phyloP scores from a whole-genome alignment of 192 early-diverging fungal species.

The Dissophora ornata region DNA sequence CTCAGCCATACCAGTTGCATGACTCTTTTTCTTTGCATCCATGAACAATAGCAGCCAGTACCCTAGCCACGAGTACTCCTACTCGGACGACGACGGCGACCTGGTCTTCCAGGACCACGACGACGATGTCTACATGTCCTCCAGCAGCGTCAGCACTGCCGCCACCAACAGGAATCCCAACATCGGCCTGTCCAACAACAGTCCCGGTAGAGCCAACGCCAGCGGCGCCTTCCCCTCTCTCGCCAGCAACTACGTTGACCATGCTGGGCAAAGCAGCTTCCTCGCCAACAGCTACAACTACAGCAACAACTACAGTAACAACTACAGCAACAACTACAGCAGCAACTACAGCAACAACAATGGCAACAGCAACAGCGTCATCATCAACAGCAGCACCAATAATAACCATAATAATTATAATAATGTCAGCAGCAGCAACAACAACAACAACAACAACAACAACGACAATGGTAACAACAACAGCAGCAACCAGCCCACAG shows the following conservation, averaged over 20 bases:
- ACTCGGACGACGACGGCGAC: conserved; percentile 36
- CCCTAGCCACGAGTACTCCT: conserved; percentile 1
- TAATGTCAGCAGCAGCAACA: conserved; percentile 12
- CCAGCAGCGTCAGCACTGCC: neutral
- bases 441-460: conserved; percentile 7
- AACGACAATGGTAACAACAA: conserved; percentile 1
- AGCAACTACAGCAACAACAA: conserved; percentile 7
- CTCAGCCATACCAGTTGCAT: too few species aligned
- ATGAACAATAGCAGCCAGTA: conserved; percentile 8
- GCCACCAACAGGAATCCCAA: neutral
- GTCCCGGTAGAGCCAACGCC: neutral
- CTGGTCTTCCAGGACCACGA: conserved; percentile 18
- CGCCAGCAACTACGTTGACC: neutral
- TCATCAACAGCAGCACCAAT: conserved; percentile 1
- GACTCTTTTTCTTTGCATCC: neutral
- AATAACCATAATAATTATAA: too few species aligned
- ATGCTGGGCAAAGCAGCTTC: conserved; percentile 4
- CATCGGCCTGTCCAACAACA: neutral
- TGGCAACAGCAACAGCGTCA: neutral
- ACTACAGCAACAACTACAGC: neutral
- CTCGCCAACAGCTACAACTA: neutral
- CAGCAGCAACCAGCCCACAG: conserved; percentile 1
- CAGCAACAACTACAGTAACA: conserved; percentile 7
- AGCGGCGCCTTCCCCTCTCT: neutral
- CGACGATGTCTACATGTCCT: conserved; percentile 30